Base-by-base conservation (phyloP, 169 alveolate genomes). In the Plasmodium inui region DNA sequence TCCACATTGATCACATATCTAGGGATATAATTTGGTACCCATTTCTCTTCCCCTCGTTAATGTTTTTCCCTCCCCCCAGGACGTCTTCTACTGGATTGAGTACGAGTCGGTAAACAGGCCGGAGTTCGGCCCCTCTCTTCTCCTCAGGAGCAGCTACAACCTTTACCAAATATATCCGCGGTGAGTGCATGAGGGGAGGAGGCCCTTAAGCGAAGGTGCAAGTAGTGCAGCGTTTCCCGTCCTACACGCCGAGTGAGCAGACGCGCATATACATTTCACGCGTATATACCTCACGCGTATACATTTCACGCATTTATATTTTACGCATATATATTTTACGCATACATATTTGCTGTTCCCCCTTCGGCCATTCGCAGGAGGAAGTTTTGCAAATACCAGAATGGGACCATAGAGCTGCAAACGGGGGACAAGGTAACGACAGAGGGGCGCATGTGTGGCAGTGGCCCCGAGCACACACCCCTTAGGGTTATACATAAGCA, bases 21-120 rank as follows among this genome's bases (percentile, higher is more conserved):
- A 14, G n/a, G 61, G 12, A 50, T 14, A 50, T 50, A 50, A 12
- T 3, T 50, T 50, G 22, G 34, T 67, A n/a, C 17, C 17, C 76
- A 67, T 67, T 67, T 28, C 17, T n/a, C 37, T 67, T 28, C 17
- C 37, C 37, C 37, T n/a, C 30, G 10, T 67, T 22, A 1, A 22
- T 28, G 12, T 17, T n/a, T 26, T 6, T 22, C 79, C 26, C 55
- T 17, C 76, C 55, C 76, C 78, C 9, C 67, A 85, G 93, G 93
- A 85, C 72, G 41, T 85, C 30, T 85, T 85, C 79, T 85, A 85
- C 30, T 85, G 93, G 93, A 57, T 85, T 34, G 93, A 85, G 67
- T 85, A 85, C 70, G 93, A 85, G 32, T 85, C 81, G 12, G 85
- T 76, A 4, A 73, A 74, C 61, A 37, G 9, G 17, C 61, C n/a